Evolutionary conservation across 805 yeast species (phyloP).

Genomic region (Yarrowia keelungensis): DNA sequence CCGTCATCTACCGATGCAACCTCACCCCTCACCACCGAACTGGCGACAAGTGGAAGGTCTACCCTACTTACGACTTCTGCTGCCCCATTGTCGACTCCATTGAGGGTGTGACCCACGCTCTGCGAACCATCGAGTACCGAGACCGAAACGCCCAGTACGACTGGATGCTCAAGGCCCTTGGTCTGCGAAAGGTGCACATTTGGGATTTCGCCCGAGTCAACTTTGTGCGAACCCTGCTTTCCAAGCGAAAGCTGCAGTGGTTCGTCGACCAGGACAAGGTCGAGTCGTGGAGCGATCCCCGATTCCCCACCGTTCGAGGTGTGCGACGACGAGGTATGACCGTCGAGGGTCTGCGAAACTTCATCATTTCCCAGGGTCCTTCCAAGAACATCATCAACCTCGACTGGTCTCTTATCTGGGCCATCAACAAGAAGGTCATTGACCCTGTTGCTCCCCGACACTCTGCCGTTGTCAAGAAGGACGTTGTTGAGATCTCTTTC

Average conservation of each 20-base stretch:
- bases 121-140: constrained; percentile 97
- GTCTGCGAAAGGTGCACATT: constrained; percentile 88
- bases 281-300: constrained; percentile 96
- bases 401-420: constrained; percentile 98
- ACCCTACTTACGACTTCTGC: constrained; percentile 99
- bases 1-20: constrained; percentile 97
- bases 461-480: constrained; percentile 71
- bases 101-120: constrained; percentile 97
- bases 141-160: constrained; percentile 98
- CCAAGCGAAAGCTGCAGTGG: constrained; percentile 99
- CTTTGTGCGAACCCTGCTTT: constrained; percentile 91
- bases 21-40: constrained; percentile 98
- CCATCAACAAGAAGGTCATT: constrained; percentile 93
- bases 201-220: constrained; percentile 99
- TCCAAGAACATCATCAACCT: constrained; percentile 94
- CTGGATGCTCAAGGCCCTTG: constrained; percentile 86
- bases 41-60: constrained; percentile 90
- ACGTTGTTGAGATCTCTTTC: constrained; percentile 74
- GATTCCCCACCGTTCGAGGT: constrained; percentile 99
- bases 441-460: constrained; percentile 98
- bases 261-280: constrained; percentile 92
- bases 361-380: constrained; percentile 95
- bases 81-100: constrained; percentile 94
- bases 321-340: constrained; percentile 99
- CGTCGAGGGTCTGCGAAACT: constrained; percentile 94